A percentile compares a stretch with the other conserved stretches of the same genome.
phyloP scores from a whole-genome alignment of 2,329 filamentous ascomycete species.

The Ceratocystis harringtonii region DNA sequence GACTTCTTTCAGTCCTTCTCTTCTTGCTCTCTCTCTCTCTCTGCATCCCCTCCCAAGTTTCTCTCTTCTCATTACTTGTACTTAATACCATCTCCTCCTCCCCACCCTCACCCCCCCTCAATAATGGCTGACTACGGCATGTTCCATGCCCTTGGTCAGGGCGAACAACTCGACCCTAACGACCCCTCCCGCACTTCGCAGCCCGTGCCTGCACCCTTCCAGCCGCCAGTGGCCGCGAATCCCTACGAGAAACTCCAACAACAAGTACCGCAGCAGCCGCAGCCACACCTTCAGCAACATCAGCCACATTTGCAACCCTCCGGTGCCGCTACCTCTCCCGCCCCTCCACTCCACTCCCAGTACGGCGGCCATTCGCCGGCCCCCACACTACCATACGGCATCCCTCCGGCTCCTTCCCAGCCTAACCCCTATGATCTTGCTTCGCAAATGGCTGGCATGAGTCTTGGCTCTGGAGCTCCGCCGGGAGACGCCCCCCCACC shows the following conservation, averaged over 20 bases:
- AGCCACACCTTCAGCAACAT: neutral
- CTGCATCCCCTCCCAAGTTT: neutral
- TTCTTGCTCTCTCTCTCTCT: neutral
- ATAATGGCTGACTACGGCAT: conserved; percentile 41
- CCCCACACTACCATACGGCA: conserved; percentile 11
- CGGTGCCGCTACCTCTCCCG: too few relatives aligned
- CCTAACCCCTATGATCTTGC: conserved; percentile 36
- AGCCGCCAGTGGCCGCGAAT: conserved; percentile 37
- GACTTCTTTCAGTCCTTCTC: neutral
- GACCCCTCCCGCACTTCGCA: conserved; percentile 37
- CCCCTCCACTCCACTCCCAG: conserved; percentile 1
- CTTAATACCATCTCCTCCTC: neutral
- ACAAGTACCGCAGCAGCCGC: conserved; percentile 12
- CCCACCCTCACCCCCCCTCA: neutral
- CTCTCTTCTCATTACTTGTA: neutral
- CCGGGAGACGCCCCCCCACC: conserved; percentile 16
- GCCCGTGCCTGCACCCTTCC: conserved; percentile 40
- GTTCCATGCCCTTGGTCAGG: conserved; percentile 43
- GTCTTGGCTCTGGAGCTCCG: conserved; percentile 33
- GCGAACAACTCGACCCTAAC: conserved; percentile 39
- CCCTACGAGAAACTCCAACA: conserved; percentile 34
- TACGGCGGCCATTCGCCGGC: conserved; percentile 14
- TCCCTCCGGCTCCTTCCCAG: neutral
- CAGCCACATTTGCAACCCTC: conserved; percentile 1
- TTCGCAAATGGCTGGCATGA: conserved; percentile 66